phyloP scores from a whole-genome alignment of 2,329 filamentous ascomycete genomes.

The Exophiala sideris region DNA sequence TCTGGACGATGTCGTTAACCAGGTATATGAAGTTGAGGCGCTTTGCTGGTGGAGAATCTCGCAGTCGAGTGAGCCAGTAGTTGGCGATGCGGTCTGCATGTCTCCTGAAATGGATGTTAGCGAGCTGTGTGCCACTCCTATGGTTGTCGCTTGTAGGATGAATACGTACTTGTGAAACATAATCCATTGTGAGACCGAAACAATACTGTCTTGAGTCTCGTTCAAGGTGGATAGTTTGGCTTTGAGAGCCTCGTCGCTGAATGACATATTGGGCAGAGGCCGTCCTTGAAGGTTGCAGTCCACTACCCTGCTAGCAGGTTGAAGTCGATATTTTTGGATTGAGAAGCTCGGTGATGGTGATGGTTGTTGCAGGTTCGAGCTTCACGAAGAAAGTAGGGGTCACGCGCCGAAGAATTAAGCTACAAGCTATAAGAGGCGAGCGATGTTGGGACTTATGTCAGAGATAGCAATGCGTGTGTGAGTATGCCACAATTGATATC shows the following conservation, averaged over 20 bases:
- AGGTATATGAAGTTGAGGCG: constrained; percentile 89
- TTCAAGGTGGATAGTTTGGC: constrained; percentile 93
- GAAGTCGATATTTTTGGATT: too few species aligned
- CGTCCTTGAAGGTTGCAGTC: not conserved
- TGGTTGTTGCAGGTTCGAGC: not conserved
- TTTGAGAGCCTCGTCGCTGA: constrained; percentile 91
- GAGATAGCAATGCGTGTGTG: too few species aligned
- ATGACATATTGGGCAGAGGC: constrained; percentile 65
- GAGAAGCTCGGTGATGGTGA: not conserved
- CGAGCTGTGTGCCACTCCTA: constrained; percentile 1
- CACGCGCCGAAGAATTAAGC: constrained; percentile 1
- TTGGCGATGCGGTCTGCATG: constrained; percentile 89
- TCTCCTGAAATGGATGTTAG: constrained; percentile 55
- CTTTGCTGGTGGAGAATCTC: constrained; percentile 81
- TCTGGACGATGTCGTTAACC: constrained; percentile 94
- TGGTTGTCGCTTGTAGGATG: not conserved
- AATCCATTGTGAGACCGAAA: constrained; percentile 97
- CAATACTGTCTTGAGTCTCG: constrained; percentile 95
- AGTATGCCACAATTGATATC: too few species aligned
- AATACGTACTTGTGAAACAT: constrained; percentile 86
- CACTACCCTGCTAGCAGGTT: too few species aligned
- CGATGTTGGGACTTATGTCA: not conserved
- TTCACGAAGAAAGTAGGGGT: not conserved
- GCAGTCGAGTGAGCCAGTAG: constrained; percentile 85
- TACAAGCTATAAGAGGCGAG: constrained; percentile 9